Base-by-base conservation (phyloP, 352 stramenopile species). In the Phytophthora ohioensis region DNA sequence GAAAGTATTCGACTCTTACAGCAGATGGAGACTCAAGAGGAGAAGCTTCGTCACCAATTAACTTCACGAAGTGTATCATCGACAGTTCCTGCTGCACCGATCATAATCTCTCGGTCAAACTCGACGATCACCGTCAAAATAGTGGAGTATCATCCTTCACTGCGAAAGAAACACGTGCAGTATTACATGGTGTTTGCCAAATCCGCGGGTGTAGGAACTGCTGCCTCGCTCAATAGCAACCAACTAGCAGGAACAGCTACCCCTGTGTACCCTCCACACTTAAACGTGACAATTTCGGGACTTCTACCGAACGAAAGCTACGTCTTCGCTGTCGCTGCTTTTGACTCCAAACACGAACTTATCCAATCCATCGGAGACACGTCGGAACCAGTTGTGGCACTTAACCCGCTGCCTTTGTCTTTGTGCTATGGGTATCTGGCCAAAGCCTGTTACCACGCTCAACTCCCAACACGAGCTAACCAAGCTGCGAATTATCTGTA, bases 151-250 rank as follows among this genome's bases (percentile, higher is more conserved):
- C 63, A 71, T 13, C 61, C 82, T 15, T 78, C 72, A 5, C 59
- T 75, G 6, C 67, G 70, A 12, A 78, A 80, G 36, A 74, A 67
- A 15, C 43, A 59, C 1, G 74, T 94, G 10, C 60, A 70, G 9
- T 93, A 91, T 46, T 93, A 95, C 52, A 93, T 93, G 80, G 69
- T 94, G 11, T 96, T 91, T 49, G 87, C 80, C 2, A 95, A 97
- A 51, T 62, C 80, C 0, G 78, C 76, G 1, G 88, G 89, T 0
- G 86, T 80, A 10, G 88, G 90, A 0, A 97, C 88, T 5, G 81
- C 82, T 49, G 87, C 96, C 5, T 94, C 88, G 0, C 64, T 94
- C 27, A 96, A 80, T 41, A 97, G 91, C 65, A 82, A 78, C 15
- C 76, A 81, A 10, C 81, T 86, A 0, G 64, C 85, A 13, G 90